A percentile compares a stretch with the other conserved stretches of the same genome.
phyloP scores from a whole-genome alignment of 345 rosid species.

The Acer yangbiense region DNA sequence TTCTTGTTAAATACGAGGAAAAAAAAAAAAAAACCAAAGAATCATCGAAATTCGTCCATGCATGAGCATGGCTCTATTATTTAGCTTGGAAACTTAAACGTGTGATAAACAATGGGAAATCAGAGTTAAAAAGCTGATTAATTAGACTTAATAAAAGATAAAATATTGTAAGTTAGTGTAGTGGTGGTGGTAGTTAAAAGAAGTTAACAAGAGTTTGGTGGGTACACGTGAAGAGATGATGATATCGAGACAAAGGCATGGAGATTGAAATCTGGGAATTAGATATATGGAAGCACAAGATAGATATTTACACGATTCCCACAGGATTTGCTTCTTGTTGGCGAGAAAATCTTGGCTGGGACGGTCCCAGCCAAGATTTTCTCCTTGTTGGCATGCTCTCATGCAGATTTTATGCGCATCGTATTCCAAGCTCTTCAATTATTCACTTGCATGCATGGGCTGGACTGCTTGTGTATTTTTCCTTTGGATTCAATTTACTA shows the following conservation, averaged over 20 bases:
- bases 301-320: constrained; percentile 16
- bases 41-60: too few relatives aligned
- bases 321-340: constrained; percentile 27
- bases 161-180: too few relatives aligned
- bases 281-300: background rate
- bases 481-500: background rate
- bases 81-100: too few relatives aligned
- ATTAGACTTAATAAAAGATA: too few relatives aligned
- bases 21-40: background rate
- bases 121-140: too few relatives aligned
- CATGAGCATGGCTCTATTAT: too few relatives aligned
- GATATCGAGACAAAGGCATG: constrained; percentile 10
- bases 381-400: constrained; percentile 20
- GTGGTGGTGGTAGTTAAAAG: background rate
- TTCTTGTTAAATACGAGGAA: background rate
- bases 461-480: background rate
- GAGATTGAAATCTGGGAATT: background rate
- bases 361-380: constrained; percentile 28
- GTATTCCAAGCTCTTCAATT: background rate
- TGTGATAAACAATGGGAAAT: too few relatives aligned
- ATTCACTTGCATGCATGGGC: background rate
- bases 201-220: background rate
- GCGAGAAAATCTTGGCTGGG: too few relatives aligned
- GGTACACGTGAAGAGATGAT: constrained; percentile 13
- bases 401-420: constrained; percentile 21